Evolutionary conservation across 345 rosid genomes (phyloP), one percentile per base, ranked within the genome.

Genomic region (Durio zibethinus): DNA sequence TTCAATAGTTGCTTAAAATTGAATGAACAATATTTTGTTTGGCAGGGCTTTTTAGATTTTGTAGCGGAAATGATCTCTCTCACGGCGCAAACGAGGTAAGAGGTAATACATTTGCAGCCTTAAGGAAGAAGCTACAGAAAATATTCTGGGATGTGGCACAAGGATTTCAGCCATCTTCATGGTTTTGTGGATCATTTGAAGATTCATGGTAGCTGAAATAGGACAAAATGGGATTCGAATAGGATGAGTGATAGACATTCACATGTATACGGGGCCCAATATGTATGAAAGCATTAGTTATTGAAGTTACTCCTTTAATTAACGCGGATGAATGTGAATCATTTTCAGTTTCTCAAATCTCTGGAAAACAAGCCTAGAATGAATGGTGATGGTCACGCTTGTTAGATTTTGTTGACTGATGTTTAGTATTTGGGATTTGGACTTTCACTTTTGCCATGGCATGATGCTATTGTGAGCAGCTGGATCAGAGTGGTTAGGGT

Each of bases 21-120:
- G n/a, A 43, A 42, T 78, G 20, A 2, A 21, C 23, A 8, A 20
- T 25, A 56, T 14, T 21, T 57, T 61, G 42, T 50, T 15, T 81
- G 35, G 35, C 84, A 90, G 90, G 94, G 87, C 1, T 84, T 87
- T 35, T 85, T 73, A 31, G 91, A 86, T 74, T 90, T 90, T 82
- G 74, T 82, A 10, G 83, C 76, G 56, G 94, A 90, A 82, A 81
- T 90, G 83, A 4, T 76, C 31, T 79, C 83, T 78, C 84, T 87
- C 35, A 82, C 89, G 87, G 84, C 88, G 10, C 83, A 87, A 66
- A 74, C 80, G 7, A 82, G 77, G 52, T 74, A 62, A 73, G 82
- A 89, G 89, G 92, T 87, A 81, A n/a, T 10, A 33, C 8, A 18
- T 29, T n/a, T 20, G 79, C 75, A 87, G 82, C 66, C 79, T 86